Percentiles rank a stretch among this genome's conserved stretches.
Conservation (phyloP, 371 early-diverging fungal genomes). For the Smittium culicis region DNA sequence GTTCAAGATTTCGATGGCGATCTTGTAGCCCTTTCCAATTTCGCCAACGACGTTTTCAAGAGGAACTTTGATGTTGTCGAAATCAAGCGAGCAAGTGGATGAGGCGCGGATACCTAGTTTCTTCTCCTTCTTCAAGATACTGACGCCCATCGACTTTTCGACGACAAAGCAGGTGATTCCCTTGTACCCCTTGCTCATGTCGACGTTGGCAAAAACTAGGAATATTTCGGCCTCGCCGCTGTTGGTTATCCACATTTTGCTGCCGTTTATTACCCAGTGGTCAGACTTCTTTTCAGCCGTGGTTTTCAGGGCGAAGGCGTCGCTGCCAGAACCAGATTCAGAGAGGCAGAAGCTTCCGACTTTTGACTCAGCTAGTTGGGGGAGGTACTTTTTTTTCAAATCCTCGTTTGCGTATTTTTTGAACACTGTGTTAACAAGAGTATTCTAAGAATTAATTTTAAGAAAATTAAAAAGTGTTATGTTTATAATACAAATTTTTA, state of each 20-base stretch:
- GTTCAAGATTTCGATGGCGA: slow-evolving; percentile 94
- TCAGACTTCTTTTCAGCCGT: slow-evolving; percentile 79
- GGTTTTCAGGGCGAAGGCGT: slow-evolving; percentile 92
- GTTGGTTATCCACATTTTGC: slow-evolving; percentile 90
- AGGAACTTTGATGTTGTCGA: slow-evolving; percentile 88
- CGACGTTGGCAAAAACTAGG: slow-evolving; percentile 94
- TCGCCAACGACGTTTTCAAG: slow-evolving; percentile 80
- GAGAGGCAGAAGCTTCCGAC: slow-evolving; percentile 93
- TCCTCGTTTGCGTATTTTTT: slow-evolving; percentile 62
- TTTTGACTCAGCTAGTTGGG: slow-evolving; percentile 63
- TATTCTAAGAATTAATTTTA: slow-evolving; percentile 52
- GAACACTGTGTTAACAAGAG: slow-evolving; percentile 90
- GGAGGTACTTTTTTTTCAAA: slow-evolving; percentile 69
- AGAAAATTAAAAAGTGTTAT: no score
- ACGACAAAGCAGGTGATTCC: slow-evolving; percentile 97
- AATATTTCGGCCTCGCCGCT: slow-evolving; percentile 85
- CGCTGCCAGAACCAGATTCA: slow-evolving; percentile 85
- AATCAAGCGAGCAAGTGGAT: slow-evolving; percentile 83
- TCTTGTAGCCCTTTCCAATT: slow-evolving; percentile 94
- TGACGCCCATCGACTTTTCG: slow-evolving; percentile 86
- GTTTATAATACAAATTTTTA: no score
- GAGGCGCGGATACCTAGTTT: slow-evolving; percentile 96
- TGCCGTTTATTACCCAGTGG: slow-evolving; percentile 80
- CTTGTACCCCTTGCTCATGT: slow-evolving; percentile 88
- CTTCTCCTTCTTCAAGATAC: slow-evolving; percentile 90